Conservation (phyloP, 345 rosid genomes). For the Angophora floribunda region DNA sequence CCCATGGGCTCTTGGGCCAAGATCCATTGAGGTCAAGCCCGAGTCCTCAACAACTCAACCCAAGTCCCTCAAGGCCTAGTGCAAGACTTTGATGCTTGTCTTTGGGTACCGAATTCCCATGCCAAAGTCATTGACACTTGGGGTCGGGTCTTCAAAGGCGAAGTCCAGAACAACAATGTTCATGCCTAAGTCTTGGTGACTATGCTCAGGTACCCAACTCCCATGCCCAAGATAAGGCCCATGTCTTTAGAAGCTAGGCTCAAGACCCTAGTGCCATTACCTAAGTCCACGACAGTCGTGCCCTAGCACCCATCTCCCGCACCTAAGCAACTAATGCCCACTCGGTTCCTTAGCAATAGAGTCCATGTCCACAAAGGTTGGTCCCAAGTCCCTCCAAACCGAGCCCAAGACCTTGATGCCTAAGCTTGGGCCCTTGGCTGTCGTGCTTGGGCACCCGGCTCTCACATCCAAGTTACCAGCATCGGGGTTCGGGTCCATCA, state of each 20-base stretch:
- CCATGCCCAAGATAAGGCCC: not conserved
- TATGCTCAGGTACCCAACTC: not conserved
- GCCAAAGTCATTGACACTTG: not conserved
- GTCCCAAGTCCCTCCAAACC: not conserved
- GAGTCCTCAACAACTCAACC: fast-evolving
- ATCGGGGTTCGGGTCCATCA: not conserved
- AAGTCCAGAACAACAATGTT: not conserved
- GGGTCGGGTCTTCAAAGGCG: not conserved
- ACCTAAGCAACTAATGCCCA: not conserved
- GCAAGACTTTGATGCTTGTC: not conserved
- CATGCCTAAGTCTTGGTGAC: not conserved
- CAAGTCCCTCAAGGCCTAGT: not conserved
- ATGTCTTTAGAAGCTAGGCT: not conserved
- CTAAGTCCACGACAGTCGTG: not conserved
- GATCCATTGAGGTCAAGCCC: not conserved
- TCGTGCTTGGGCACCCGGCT: not conserved
- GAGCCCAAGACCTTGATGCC: not conserved
- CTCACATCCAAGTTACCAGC: not conserved
- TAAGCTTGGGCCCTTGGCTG: not conserved
- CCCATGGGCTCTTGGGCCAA: not conserved
- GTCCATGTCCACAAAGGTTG: not conserved
- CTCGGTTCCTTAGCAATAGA: fast-evolving
- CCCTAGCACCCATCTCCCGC: not conserved
- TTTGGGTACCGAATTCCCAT: not conserved
- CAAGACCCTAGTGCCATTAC: not conserved